Evolutionary conservation across 75 land plant species (phyloP).

Genomic region (Cunninghamia lanceolata): DNA sequence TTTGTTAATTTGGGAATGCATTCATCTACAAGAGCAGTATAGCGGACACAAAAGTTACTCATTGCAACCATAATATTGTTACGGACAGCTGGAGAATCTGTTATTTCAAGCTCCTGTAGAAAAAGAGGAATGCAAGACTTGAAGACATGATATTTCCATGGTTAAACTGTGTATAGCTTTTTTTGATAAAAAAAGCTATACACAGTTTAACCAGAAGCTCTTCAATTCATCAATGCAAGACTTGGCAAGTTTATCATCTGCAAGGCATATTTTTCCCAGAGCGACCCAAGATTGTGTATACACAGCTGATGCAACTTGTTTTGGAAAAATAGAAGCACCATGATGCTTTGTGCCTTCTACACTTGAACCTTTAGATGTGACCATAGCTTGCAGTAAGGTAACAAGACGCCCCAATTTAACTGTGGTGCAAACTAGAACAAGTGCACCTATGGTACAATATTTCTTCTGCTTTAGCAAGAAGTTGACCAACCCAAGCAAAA

Average conservation of each 20-base stretch:
- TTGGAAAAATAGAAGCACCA: constrained; percentile 3
- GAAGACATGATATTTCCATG: no score
- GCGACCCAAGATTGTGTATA: constrained; percentile 79
- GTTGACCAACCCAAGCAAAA: constrained; percentile 52
- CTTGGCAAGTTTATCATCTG: constrained; percentile 79
- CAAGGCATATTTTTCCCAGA: constrained; percentile 84
- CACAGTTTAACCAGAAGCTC: no score
- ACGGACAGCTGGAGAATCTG: constrained; percentile 70
- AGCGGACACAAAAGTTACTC: constrained; percentile 89
- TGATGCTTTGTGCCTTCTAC: neutral
- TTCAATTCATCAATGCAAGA: no score
- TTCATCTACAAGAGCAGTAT: constrained; percentile 86
- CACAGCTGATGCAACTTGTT: constrained; percentile 18
- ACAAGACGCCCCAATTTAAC: constrained; percentile 20
- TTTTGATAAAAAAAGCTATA: no score
- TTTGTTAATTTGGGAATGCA: constrained; percentile 71
- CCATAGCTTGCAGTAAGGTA: constrained; percentile 27
- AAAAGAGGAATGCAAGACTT: no score
- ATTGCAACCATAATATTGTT: constrained; percentile 78
- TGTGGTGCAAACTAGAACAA: constrained; percentile 35
- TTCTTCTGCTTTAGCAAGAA: constrained; percentile 60
- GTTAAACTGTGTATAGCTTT: no score
- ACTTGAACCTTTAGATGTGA: constrained; percentile 10
- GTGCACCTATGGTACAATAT: constrained; percentile 46
- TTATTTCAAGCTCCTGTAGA: constrained; percentile 90